Evolutionary conservation across 306 rosid genomes (phyloP).

Genomic region (Carpinus viminea): DNA sequence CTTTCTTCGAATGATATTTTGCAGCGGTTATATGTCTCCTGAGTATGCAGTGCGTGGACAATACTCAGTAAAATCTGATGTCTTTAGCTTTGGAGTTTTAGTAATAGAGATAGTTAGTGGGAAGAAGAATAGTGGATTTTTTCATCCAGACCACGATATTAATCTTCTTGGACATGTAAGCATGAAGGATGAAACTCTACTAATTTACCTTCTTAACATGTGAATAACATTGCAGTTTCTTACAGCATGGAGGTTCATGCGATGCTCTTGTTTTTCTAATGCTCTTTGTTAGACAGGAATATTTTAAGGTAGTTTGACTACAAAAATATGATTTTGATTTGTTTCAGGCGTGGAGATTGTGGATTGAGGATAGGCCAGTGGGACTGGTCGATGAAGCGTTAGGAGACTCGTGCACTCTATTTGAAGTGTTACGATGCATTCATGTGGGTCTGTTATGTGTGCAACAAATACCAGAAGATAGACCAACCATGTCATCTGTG

Average conservation of each 20-base stretch:
- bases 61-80: constrained; percentile 47
- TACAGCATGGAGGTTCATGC: neutral
- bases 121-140: constrained; percentile 47
- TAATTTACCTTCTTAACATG: neutral
- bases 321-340: neutral
- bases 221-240: neutral
- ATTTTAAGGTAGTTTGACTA: neutral
- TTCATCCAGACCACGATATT: constrained; percentile 19
- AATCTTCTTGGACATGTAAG: constrained; percentile 58
- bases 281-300: neutral
- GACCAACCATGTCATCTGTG: too few relatives aligned
- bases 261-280: neutral
- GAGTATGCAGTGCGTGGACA: constrained; percentile 43
- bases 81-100: constrained; percentile 50
- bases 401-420: neutral
- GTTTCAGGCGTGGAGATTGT: constrained; percentile 28
- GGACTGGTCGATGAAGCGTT: constrained; percentile 26
- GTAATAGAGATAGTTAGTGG: constrained; percentile 53
- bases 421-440: constrained; percentile 39
- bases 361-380: constrained; percentile 16
- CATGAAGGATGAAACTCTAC: neutral
- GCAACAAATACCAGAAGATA: constrained; percentile 31
- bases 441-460: constrained; percentile 59
- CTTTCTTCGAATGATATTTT: neutral
- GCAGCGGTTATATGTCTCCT: constrained; percentile 61